phyloP scores from a whole-genome alignment of 441 rosid genomes.

The Syzygium malaccense region DNA sequence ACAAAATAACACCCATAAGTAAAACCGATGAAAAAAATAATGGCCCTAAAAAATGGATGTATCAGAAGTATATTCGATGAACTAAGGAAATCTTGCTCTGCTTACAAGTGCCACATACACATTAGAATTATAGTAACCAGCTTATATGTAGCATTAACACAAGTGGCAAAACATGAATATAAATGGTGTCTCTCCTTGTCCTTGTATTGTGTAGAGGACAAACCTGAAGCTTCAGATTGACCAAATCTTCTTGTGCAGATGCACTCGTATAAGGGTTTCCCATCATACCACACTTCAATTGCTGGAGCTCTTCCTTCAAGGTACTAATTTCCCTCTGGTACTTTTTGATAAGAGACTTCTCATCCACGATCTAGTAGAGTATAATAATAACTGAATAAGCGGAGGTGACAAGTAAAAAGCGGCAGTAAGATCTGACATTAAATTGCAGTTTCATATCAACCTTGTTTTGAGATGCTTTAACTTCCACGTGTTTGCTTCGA shows the following conservation, averaged over 20 bases:
- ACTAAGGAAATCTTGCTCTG: background rate
- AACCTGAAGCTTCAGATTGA: slow-evolving; percentile 88
- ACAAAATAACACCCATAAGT: slow-evolving; percentile 5
- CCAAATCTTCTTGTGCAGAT: slow-evolving; percentile 70
- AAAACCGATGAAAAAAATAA: slow-evolving; percentile 3
- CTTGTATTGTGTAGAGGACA: slow-evolving; percentile 7
- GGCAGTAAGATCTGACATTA: background rate
- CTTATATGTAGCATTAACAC: background rate
- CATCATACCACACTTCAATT: slow-evolving; percentile 53
- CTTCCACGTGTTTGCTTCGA: slow-evolving; percentile 81
- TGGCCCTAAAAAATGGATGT: slow-evolving; percentile 1
- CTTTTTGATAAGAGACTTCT: slow-evolving; percentile 87
- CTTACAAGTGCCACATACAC: background rate
- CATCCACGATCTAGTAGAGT: slow-evolving; percentile 69
- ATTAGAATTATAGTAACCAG: background rate
- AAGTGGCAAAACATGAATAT: background rate
- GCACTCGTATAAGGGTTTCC: slow-evolving; percentile 34
- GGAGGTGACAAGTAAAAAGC: background rate
- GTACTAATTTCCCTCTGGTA: slow-evolving; percentile 84
- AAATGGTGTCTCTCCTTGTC: background rate
- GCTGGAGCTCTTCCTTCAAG: slow-evolving; percentile 81
- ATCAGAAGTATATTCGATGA: slow-evolving; percentile 4
- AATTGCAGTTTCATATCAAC: slow-evolving; percentile 26
- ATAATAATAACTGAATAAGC: background rate
- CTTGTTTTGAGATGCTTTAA: slow-evolving; percentile 84